Evolutionary conservation across 352 stramenopile species (phyloP).

Genomic region (Globisporangium viniferum): DNA sequence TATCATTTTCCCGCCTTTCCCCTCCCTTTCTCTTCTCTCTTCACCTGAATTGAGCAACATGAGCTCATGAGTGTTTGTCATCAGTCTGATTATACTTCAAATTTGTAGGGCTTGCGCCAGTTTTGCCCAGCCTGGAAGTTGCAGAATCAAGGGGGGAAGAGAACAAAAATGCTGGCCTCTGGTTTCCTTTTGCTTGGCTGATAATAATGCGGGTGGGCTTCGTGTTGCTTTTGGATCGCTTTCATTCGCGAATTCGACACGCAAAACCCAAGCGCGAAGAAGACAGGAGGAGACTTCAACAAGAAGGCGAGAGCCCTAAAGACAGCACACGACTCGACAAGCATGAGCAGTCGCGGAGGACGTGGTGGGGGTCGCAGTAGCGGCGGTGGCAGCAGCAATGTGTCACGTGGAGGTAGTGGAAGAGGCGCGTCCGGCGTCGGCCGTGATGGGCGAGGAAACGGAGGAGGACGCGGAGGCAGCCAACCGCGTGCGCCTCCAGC

Average conservation of each 20-base stretch:
- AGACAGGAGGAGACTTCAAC: background rate
- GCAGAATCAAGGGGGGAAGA: background rate
- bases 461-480: slow-evolving; percentile 4
- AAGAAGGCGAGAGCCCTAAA: background rate
- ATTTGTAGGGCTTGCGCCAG: background rate
- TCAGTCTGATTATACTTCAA: background rate
- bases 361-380: slow-evolving; percentile 7
- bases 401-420: slow-evolving; percentile 17
- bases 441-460: slow-evolving; percentile 6
- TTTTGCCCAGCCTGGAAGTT: background rate
- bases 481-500: slow-evolving; percentile 3
- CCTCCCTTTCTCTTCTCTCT: background rate
- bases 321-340: background rate
- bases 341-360: slow-evolving; percentile 11
- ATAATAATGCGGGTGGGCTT: background rate
- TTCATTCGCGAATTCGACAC: slow-evolving; percentile 5
- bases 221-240: background rate
- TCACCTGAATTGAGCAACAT: background rate
- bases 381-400: background rate
- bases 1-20: background rate
- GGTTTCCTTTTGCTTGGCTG: background rate
- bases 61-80: background rate
- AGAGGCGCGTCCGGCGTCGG: slow-evolving; percentile 13
- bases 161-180: background rate
- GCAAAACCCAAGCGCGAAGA: background rate